These are phyloP conservation scores for Kwoniella newhampshirensis DNA, from an alignment of 768 basidiomycete genomes.

Conservation along the genomic window DNA sequence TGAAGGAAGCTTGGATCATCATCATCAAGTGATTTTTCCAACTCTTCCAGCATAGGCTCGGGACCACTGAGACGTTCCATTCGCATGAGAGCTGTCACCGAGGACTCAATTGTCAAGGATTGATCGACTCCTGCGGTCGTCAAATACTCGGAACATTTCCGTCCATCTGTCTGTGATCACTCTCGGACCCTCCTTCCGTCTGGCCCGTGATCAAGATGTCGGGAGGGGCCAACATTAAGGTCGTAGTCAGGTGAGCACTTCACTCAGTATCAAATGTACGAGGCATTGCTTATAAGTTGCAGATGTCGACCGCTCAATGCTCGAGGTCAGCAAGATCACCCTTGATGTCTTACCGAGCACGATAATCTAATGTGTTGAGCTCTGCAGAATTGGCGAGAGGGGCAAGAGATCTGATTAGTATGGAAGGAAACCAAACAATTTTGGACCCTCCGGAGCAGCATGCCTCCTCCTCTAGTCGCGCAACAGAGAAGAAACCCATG, in stretches of 20 bases:
- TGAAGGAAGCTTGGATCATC: no score
- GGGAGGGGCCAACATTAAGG: slow-evolving; percentile 54
- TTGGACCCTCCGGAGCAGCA: slow-evolving; percentile 77
- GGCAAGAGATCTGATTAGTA: slow-evolving; percentile 88
- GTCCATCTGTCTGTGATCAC: no score
- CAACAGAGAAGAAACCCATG: slow-evolving; percentile 86
- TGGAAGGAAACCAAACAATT: slow-evolving; percentile 90
- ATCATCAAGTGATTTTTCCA: no score
- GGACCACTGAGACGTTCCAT: no score
- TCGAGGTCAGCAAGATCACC: slow-evolving; percentile 85
- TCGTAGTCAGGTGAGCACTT: slow-evolving; percentile 52
- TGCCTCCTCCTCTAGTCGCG: slow-evolving; percentile 62
- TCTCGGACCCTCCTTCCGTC: no score
- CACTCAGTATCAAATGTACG: slow-evolving; percentile 6
- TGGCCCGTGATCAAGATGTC: slow-evolving; percentile 3
- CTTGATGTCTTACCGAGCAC: neutral
- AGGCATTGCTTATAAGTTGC: neutral
- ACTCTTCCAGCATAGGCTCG: no score
- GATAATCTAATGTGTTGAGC: neutral
- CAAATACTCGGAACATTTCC: no score
- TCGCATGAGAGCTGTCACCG: no score
- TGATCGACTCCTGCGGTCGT: no score
- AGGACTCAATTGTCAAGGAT: no score
- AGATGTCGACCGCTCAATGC: slow-evolving; percentile 96
- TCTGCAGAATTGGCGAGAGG: slow-evolving; percentile 81